These are phyloP conservation scores for Pyricularia pennisetigena DNA, from an alignment of 2,329 filamentous ascomycete species.

Conservation along the genomic window DNA sequence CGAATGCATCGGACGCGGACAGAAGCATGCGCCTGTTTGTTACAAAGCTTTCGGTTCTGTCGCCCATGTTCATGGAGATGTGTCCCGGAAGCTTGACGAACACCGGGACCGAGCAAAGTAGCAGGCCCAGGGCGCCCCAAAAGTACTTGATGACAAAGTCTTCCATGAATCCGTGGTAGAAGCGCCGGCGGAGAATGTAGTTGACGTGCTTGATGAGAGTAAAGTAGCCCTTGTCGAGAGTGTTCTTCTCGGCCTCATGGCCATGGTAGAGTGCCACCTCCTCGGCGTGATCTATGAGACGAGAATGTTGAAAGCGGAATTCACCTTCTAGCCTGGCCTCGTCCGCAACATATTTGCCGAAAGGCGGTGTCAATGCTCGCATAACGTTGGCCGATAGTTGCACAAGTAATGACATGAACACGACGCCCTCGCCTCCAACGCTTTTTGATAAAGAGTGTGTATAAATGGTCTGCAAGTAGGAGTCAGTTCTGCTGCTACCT, in stretches of 20 bases:
- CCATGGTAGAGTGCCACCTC: slow-evolving; percentile 89
- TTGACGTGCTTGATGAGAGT: slow-evolving; percentile 99
- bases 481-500: background rate
- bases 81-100: slow-evolving; percentile 86
- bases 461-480: slow-evolving; percentile 58
- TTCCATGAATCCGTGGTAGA: slow-evolving; percentile 99
- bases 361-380: slow-evolving; percentile 88
- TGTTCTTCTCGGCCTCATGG: slow-evolving; percentile 91
- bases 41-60: slow-evolving; percentile 70
- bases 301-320: slow-evolving; percentile 89
- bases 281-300: slow-evolving; percentile 91
- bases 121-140: slow-evolving; percentile 86
- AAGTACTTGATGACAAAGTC: slow-evolving; percentile 99
- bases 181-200: slow-evolving; percentile 76
- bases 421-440: slow-evolving; percentile 90
- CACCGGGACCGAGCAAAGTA: slow-evolving; percentile 89
- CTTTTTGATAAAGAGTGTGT: slow-evolving; percentile 88
- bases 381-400: slow-evolving; percentile 89
- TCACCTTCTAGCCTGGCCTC: slow-evolving; percentile 92
- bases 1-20: slow-evolving; percentile 90
- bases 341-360: slow-evolving; percentile 95
- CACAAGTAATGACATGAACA: slow-evolving; percentile 90
- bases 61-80: slow-evolving; percentile 54
- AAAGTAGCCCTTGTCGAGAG: slow-evolving; percentile 95
- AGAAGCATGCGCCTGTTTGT: slow-evolving; percentile 89